These are phyloP conservation scores for Dalbergia cochinchinensis DNA, from an alignment of 306 rosid species.

Conservation along the genomic window DNA sequence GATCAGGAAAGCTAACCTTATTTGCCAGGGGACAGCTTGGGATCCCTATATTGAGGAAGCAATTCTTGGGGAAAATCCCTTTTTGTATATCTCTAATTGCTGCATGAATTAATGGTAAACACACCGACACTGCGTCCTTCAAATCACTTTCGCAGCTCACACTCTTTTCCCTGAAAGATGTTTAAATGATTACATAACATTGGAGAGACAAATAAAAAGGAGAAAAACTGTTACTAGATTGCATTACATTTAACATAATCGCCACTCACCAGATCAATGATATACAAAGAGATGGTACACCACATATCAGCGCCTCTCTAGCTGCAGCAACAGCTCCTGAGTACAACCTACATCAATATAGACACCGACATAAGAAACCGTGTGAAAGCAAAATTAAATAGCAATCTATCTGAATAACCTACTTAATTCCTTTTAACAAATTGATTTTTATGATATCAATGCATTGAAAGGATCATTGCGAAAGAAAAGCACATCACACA, in stretches of 20 bases:
- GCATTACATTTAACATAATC: conserved; percentile 18
- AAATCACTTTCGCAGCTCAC: conserved; percentile 55
- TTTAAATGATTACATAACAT: background rate
- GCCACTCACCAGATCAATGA: conserved; percentile 55
- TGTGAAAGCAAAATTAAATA: background rate
- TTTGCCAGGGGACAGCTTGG: conserved; percentile 57
- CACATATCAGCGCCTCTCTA: conserved; percentile 67
- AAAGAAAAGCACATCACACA: conserved; percentile 30
- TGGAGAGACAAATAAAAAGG: background rate
- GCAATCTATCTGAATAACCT: background rate
- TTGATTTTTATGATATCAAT: background rate
- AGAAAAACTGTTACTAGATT: background rate
- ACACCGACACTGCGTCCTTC: conserved; percentile 57
- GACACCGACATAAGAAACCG: background rate
- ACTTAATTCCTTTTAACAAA: background rate
- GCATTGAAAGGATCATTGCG: background rate
- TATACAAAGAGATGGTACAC: conserved; percentile 63
- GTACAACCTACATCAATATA: conserved; percentile 48
- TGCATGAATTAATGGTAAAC: conserved; percentile 57
- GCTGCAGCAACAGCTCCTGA: conserved; percentile 71
- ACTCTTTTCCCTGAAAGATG: conserved; percentile 53
- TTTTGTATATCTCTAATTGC: conserved; percentile 54
- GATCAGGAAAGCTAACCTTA: conserved; percentile 51
- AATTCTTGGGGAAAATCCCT: conserved; percentile 59
- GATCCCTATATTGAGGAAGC: conserved; percentile 62